Percentiles rank a stretch among this genome's conserved stretches.
These are phyloP conservation scores for Fistulinella cinereoalba DNA, from an alignment of 1,284 basidiomycete genomes.

Conservation along the genomic window DNA sequence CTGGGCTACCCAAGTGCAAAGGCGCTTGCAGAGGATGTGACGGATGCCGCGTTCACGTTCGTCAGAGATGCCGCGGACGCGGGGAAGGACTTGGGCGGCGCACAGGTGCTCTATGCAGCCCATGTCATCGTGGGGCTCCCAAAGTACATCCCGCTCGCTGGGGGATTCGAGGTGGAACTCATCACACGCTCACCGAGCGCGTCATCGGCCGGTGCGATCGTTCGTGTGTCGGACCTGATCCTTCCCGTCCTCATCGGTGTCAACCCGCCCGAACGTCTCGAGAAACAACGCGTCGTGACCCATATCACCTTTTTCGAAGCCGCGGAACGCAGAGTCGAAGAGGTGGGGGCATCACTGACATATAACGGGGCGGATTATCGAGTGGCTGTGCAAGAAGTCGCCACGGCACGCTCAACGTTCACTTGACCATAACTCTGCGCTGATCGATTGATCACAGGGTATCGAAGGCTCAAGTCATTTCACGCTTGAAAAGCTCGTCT, in stretches of 20 bases:
- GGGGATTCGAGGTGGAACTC: slow-evolving; percentile 18
- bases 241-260: slow-evolving; percentile 50
- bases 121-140: slow-evolving; percentile 38
- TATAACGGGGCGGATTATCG: slow-evolving; percentile 18
- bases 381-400: no score
- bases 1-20: slow-evolving; percentile 22
- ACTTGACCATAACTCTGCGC: no score
- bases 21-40: slow-evolving; percentile 36
- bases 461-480: slow-evolving; percentile 42
- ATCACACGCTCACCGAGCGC: no score
- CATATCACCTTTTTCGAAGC: slow-evolving; percentile 40
- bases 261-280: slow-evolving; percentile 50
- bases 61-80: slow-evolving; percentile 21
- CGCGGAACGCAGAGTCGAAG: not conserved
- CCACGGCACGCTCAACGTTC: no score
- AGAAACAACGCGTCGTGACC: slow-evolving; percentile 46
- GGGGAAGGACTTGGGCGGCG: no score
- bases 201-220: slow-evolving; percentile 30
- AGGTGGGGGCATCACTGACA: no score
- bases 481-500: slow-evolving; percentile 51
- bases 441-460: slow-evolving; percentile 31
- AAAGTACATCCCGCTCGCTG: slow-evolving; percentile 45
- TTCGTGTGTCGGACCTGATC: slow-evolving; percentile 37
- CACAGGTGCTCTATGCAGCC: slow-evolving; percentile 30
- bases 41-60: slow-evolving; percentile 34